phyloP scores from a whole-genome alignment of 768 basidiomycete species.

The Mrakia blollopis region DNA sequence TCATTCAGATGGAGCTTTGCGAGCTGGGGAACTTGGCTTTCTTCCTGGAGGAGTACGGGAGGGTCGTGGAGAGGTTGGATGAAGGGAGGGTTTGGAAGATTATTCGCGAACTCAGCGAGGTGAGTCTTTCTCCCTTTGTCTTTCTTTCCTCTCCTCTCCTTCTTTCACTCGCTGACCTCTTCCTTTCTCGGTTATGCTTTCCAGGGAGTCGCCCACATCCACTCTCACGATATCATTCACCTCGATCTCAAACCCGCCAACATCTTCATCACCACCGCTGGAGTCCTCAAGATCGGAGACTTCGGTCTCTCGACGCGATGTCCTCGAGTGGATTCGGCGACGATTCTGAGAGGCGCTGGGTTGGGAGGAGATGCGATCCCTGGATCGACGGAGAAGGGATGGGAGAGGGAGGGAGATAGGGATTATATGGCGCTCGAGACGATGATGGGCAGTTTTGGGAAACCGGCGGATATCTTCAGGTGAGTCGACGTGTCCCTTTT shows the following conservation, averaged over 20 bases:
- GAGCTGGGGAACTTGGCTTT: conserved; percentile 83
- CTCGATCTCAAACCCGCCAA: conserved; percentile 97
- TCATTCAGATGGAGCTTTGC: conserved; percentile 91
- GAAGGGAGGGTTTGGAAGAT: conserved; percentile 97
- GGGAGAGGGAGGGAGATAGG: conserved; percentile 96
- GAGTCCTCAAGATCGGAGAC: conserved; percentile 92
- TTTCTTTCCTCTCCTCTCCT: conserved; percentile 12
- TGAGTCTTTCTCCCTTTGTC: background rate
- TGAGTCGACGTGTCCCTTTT: conserved; percentile 45
- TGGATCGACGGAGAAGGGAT: conserved; percentile 45
- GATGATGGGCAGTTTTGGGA: conserved; percentile 82
- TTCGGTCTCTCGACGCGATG: conserved; percentile 97
- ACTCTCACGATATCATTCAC: conserved; percentile 81
- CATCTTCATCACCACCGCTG: conserved; percentile 79
- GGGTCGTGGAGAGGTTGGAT: conserved; percentile 65
- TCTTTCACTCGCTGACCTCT: background rate
- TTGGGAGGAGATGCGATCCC: conserved; percentile 28
- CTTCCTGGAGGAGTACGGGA: conserved; percentile 89
- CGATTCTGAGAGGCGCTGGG: conserved; percentile 32
- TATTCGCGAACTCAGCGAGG: conserved; percentile 78
- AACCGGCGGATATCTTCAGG: conserved; percentile 96
- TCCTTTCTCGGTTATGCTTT: conserved; percentile 32
- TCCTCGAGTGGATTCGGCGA: conserved; percentile 57
- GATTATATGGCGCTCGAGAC: conserved; percentile 96
- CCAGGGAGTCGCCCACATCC: conserved; percentile 82